phyloP scores from a whole-genome alignment of 345 rosid species.

The Salix exigua region DNA sequence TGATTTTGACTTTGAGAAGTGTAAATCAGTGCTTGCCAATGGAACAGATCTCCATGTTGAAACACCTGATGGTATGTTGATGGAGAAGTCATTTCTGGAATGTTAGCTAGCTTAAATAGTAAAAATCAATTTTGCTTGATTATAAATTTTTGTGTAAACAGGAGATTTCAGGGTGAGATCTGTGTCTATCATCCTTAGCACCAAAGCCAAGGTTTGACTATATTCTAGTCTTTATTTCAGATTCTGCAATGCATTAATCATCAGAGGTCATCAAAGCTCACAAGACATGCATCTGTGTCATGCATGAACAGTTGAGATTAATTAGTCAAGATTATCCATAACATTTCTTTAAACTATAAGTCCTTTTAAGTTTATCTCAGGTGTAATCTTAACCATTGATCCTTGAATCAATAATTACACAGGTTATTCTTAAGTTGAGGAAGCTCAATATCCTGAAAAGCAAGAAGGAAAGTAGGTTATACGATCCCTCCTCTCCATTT shows the following conservation, averaged over 20 bases:
- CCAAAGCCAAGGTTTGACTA: constrained; percentile 54
- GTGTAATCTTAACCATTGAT: not conserved
- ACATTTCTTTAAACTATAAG: too few species aligned
- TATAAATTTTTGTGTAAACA: constrained; percentile 23
- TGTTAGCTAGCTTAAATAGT: not conserved
- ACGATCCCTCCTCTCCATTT: not conserved
- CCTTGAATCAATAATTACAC: constrained; percentile 10
- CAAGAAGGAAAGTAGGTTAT: constrained; percentile 58
- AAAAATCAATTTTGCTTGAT: too few species aligned
- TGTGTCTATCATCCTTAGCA: constrained; percentile 53
- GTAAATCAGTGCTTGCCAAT: constrained; percentile 51
- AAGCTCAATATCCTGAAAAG: constrained; percentile 66
- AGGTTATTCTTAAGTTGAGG: constrained; percentile 65
- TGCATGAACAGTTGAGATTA: too few species aligned
- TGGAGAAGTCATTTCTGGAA: not conserved
- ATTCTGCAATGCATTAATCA: not conserved
- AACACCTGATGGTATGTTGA: constrained; percentile 63
- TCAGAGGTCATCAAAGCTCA: too few species aligned
- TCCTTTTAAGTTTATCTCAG: too few species aligned
- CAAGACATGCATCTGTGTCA: too few species aligned
- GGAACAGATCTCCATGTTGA: constrained; percentile 74
- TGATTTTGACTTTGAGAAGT: constrained; percentile 58
- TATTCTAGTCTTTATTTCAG: not conserved
- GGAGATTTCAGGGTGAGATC: constrained; percentile 65
- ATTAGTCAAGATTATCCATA: too few species aligned